Conservation (phyloP, 306 rosid genomes). For the Comarum palustre region DNA sequence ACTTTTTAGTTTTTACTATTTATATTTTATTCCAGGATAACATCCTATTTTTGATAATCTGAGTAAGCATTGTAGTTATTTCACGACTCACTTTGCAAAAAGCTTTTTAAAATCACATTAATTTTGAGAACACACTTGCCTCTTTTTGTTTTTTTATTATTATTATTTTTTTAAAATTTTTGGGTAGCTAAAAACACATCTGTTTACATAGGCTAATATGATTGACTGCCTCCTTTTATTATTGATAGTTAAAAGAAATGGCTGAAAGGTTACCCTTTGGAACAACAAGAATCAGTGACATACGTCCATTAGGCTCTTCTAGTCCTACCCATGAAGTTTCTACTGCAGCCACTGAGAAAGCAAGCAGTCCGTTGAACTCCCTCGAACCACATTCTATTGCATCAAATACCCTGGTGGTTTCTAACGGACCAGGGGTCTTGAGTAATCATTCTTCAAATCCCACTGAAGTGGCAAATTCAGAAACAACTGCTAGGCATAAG, state of each 20-base stretch:
- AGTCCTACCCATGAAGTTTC: conserved; percentile 45
- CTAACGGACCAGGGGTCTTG: conserved; percentile 44
- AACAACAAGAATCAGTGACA: conserved; percentile 47
- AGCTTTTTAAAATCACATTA: conserved; percentile 1
- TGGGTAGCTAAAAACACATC: not conserved
- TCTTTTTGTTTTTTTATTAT: too few relatives aligned
- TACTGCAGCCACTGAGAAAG: conserved; percentile 47
- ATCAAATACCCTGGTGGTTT: conserved; percentile 43
- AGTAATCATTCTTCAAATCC: conserved; percentile 41
- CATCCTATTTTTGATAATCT: not conserved
- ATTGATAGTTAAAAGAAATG: conserved; percentile 67
- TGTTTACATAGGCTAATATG: not conserved
- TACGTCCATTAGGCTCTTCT: conserved; percentile 45
- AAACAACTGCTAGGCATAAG: conserved; percentile 54
- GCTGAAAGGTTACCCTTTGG: conserved; percentile 87
- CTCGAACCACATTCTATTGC: conserved; percentile 54
- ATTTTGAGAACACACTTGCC: not conserved
- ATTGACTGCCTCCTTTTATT: not conserved
- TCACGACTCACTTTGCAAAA: not conserved
- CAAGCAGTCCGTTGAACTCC: conserved; percentile 27
- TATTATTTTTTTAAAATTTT: too few relatives aligned
- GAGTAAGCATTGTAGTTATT: not conserved
- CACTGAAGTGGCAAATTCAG: conserved; percentile 46
- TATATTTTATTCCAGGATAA: not conserved
- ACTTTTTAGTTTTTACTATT: too few relatives aligned